Evolutionary conservation across 352 stramenopile genomes (phyloP), one percentile per base, ranked within the genome.

Genomic region (Pythium utonaiense): DNA sequence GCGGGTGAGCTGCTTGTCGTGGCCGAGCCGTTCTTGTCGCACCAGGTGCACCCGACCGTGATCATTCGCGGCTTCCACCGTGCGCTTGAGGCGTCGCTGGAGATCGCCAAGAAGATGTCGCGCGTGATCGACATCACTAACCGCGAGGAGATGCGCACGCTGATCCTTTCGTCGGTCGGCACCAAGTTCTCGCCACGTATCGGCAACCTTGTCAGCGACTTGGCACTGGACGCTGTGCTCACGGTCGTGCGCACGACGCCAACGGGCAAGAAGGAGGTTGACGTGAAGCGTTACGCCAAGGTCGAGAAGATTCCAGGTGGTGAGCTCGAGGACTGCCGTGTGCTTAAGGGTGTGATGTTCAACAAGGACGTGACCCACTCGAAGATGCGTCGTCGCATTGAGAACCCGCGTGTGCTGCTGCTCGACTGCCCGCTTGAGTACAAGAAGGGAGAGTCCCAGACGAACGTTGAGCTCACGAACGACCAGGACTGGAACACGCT

Each of bases 331-430:
- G 92, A 98, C 70, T 98, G 86, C 60, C 74, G 79, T 33, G 97
- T 99, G 34, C 79, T 99, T 25, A 93, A 97, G 67, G 98, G 98
- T 56, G 89, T 99, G 55, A 99, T 99, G 97, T 98, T 99, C 81
- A 99, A 99, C 86, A 99, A 99, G 83, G 98, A 99, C 75, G 93
- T 98, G 47, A 99, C 97, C 19, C 97, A 99, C 87, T 97, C 96
- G 41, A 98, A 98, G 83, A 99, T 99, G 98, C 84, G 96, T 42
- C 93, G 97, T 55, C 85, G 85, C 49, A 99, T 99, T 74, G 95
- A 99, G 72, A 98, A 99, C 78, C 98, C 98, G 33, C 93, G 97
- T 31, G 97, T 99, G 61, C 77, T 99, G 22, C 82, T 99, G 52
- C 72, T 99, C 1, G 98, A 99, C 77, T 98, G 95, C 72, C 96